Evolutionary conservation across 331 rosid genomes (phyloP).

Genomic region (Rhamnella rubrinervis): DNA sequence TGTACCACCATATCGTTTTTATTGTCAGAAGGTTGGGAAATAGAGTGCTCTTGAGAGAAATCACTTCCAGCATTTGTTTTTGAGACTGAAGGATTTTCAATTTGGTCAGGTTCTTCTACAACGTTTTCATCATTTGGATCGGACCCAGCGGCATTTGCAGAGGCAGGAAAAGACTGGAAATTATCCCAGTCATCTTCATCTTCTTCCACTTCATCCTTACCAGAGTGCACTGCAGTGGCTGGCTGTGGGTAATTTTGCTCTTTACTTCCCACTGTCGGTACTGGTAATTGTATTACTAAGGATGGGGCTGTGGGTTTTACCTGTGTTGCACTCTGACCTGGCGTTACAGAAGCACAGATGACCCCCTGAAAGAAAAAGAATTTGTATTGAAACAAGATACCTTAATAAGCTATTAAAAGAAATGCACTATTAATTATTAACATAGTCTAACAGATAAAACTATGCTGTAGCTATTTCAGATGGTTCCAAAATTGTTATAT

Average conservation of each 20-base stretch:
- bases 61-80: constrained; percentile 31
- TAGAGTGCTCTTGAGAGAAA: constrained; percentile 34
- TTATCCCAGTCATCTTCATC: constrained; percentile 95
- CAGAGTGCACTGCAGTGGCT: constrained; percentile 19
- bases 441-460: not conserved
- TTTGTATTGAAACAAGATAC: not conserved
- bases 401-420: not conserved
- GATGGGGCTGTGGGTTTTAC: constrained; percentile 46
- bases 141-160: constrained; percentile 46
- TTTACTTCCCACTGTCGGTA: constrained; percentile 37
- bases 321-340: constrained; percentile 49
- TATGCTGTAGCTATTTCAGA: not conserved
- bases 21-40: constrained; percentile 26
- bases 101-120: constrained; percentile 29
- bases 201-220: constrained; percentile 22
- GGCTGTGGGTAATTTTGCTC: constrained; percentile 35
- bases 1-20: constrained; percentile 12
- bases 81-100: constrained; percentile 34
- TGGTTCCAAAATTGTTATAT: constrained; percentile 3
- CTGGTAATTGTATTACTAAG: constrained; percentile 66
- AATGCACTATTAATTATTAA: not conserved
- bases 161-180: constrained; percentile 85
- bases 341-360: constrained; percentile 86
- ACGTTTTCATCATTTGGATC: constrained; percentile 38
- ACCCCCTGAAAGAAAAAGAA: constrained; percentile 50